Base-by-base conservation (phyloP, 257 asterid species). In the Leonotis leonurus region DNA sequence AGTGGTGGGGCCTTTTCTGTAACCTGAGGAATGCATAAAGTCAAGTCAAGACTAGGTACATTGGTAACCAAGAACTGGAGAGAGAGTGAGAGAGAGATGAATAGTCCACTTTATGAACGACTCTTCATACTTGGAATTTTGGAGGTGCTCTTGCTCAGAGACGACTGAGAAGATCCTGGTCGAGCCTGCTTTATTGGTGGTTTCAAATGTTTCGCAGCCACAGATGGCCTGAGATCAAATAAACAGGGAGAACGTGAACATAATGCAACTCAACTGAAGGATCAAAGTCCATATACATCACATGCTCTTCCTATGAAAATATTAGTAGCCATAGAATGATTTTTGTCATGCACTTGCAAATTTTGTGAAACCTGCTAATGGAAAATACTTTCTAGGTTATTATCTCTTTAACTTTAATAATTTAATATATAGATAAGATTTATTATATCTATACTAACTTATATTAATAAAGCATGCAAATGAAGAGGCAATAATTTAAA, bases 131-230 rank as follows among this genome's bases (percentile, higher is more conserved):
- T 80, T 61, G 89, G 72, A 54, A 78, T 44, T 81, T 70, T 84
- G 10, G 94, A 78, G 59, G 85, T 62, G 78, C 88, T 84, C 70
- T 77, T 85, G 77, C 71, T 73, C 49, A 81, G 48, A 49, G 86
- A 68, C 65, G 40, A 37, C 30, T 63, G 80, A 53, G 89, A 79
- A 67, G 88, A 62, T 73, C 88, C 87, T 54, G 78, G 51, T 45
- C 54, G 82, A 4, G 63, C 61, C 49, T 63, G 84, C 77, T 82
- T 86, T 30, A 49, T 73, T 33, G 87, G 82, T 44, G 87, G 90
- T 70, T 82, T 83, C 7, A 87, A 92, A 76, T 79, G 61, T 79
- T 86, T 79, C 29, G 59, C 70, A 39, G 84, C 76, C 62, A 72
- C 59, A 5, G 33, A 21, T 2, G 72, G 60, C 77, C 90, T 88